A percentile compares a stretch with the other conserved stretches of the same genome.
Conservation (phyloP, 768 basidiomycete species). For the Kwoniella botswanensis region DNA sequence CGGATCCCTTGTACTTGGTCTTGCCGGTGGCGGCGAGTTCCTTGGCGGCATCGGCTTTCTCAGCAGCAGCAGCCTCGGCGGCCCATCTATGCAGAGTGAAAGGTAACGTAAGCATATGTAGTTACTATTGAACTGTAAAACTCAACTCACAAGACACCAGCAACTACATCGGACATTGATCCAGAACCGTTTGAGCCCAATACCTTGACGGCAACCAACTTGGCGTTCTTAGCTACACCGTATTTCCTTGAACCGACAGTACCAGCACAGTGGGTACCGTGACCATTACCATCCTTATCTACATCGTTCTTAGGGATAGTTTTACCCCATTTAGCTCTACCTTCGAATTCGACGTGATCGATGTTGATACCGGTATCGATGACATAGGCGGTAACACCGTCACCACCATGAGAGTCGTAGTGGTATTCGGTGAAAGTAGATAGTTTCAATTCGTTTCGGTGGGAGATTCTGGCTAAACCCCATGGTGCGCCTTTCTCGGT, state of each 20-base stretch:
- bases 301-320: slow-evolving; percentile 82
- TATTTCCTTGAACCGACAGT: slow-evolving; percentile 93
- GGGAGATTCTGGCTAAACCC: slow-evolving; percentile 95
- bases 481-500: slow-evolving; percentile 58
- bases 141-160: slow-evolving; percentile 68
- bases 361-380: slow-evolving; percentile 73
- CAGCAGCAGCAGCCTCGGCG: slow-evolving; percentile 61
- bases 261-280: slow-evolving; percentile 91
- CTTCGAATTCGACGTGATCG: slow-evolving; percentile 81
- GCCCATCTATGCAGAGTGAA: slow-evolving; percentile 65
- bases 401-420: slow-evolving; percentile 73
- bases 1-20: slow-evolving; percentile 85
- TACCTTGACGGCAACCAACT: slow-evolving; percentile 61
- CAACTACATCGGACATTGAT: slow-evolving; percentile 90
- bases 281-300: slow-evolving; percentile 92
- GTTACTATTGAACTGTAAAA: not conserved
- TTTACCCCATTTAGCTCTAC: slow-evolving; percentile 76
- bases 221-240: slow-evolving; percentile 93
- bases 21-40: slow-evolving; percentile 75
- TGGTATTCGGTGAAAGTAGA: slow-evolving; percentile 83
- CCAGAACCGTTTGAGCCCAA: slow-evolving; percentile 94
- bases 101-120: not conserved
- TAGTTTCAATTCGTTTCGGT: slow-evolving; percentile 75
- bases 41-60: slow-evolving; percentile 67
- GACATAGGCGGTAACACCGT: slow-evolving; percentile 83